A percentile compares a stretch with the other conserved stretches of the same genome.
Conservation (phyloP, 306 rosid species). For the Cicer arietinum region DNA sequence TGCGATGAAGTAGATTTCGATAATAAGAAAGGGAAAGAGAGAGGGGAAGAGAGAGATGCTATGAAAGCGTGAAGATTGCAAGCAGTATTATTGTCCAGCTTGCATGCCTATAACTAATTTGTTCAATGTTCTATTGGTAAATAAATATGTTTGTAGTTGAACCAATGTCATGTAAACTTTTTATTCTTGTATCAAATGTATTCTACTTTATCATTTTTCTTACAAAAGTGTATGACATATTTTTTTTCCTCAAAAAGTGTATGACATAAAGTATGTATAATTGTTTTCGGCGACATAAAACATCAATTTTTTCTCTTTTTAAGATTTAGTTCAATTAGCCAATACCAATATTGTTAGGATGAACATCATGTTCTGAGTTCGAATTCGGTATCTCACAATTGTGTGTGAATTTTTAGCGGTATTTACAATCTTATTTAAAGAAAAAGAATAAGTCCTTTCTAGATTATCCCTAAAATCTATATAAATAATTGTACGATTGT, state of each 20-base stretch:
- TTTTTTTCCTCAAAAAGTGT: not conserved
- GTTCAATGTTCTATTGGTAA: slow-evolving; percentile 3
- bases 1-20: slow-evolving; percentile 43
- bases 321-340: too few species aligned
- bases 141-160: slow-evolving; percentile 23
- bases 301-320: too few species aligned
- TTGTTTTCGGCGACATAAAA: too few species aligned
- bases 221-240: not conserved
- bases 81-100: slow-evolving; percentile 24
- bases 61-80: slow-evolving; percentile 41
- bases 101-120: not conserved
- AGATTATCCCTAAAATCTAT: too few species aligned
- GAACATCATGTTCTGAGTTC: too few species aligned
- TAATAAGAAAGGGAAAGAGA: not conserved
- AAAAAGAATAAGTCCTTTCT: too few species aligned
- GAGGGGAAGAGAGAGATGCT: not conserved
- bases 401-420: too few species aligned
- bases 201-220: slow-evolving; percentile 7
- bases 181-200: slow-evolving; percentile 4
- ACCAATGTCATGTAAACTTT: not conserved
- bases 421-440: too few species aligned
- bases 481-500: too few species aligned
- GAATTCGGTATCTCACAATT: too few species aligned
- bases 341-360: too few species aligned
- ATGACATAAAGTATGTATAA: not conserved